Evolutionary conservation across 2,329 filamentous ascomycete species (phyloP).

Genomic region (Aspergillus sojae): DNA sequence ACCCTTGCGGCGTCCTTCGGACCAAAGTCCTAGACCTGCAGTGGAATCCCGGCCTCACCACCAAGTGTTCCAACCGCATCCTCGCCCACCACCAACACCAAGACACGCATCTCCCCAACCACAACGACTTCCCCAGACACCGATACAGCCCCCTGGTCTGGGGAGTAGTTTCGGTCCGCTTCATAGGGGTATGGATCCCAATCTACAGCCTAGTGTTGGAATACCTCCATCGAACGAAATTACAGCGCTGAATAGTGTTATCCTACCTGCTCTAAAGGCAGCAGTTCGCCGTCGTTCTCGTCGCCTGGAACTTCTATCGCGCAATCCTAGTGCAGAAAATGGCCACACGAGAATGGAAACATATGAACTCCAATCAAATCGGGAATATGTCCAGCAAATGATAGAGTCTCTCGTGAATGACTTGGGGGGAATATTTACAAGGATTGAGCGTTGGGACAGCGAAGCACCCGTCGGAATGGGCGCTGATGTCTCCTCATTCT

Average conservation of each 20-base stretch:
- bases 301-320: conserved; percentile 51
- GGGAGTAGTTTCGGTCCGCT: conserved; percentile 10
- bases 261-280: conserved; percentile 89
- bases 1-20: conserved; percentile 21
- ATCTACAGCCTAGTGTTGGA: conserved; percentile 18
- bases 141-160: conserved; percentile 10
- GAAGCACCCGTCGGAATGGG: conserved; percentile 91
- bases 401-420: conserved; percentile 80
- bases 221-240: conserved; percentile 60
- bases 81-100: conserved; percentile 49
- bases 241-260: conserved; percentile 85
- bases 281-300: conserved; percentile 77
- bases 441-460: conserved; percentile 87
- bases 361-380: conserved; percentile 59
- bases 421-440: conserved; percentile 78
- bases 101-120: conserved; percentile 57
- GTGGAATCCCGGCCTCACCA: conserved; percentile 14
- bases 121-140: conserved; percentile 16
- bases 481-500: conserved; percentile 80
- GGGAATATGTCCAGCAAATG: conserved; percentile 80
- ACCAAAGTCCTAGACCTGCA: conserved; percentile 15
- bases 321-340: conserved; percentile 51
- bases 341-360: conserved; percentile 50
- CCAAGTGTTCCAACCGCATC: conserved; percentile 15
- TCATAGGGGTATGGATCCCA: conserved; percentile 15